These are phyloP conservation scores for Vicia villosa DNA, from an alignment of 306 rosid species.

Conservation along the genomic window DNA sequence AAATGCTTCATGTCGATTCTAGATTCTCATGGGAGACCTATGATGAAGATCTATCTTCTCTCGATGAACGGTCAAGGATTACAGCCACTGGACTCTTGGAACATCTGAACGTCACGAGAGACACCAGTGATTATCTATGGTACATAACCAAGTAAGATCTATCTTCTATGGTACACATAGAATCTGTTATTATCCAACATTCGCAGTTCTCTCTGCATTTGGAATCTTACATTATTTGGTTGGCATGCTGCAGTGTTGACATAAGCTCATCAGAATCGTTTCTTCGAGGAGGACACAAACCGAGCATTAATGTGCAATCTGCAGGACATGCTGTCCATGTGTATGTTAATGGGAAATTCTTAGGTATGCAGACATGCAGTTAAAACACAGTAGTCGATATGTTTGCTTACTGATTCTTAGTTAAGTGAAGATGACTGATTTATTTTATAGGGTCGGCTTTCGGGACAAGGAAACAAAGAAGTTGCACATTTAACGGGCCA, in stretches of 20 bases:
- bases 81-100: slow-evolving; percentile 74
- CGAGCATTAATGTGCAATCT: slow-evolving; percentile 72
- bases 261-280: slow-evolving; percentile 76
- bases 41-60: slow-evolving; percentile 78
- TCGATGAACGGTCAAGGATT: slow-evolving; percentile 58
- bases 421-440: slow-evolving; percentile 17
- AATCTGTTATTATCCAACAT: background rate
- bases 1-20: slow-evolving; percentile 60
- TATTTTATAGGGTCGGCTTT: slow-evolving; percentile 77
- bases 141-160: slow-evolving; percentile 77
- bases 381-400: slow-evolving; percentile 16
- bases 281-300: slow-evolving; percentile 67
- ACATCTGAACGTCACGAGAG: slow-evolving; percentile 86
- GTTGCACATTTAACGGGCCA: slow-evolving; percentile 69
- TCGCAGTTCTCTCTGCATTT: background rate
- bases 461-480: slow-evolving; percentile 73
- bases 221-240: slow-evolving; percentile 12
- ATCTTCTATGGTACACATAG: background rate
- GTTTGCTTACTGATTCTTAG: slow-evolving; percentile 11
- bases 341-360: slow-evolving; percentile 75
- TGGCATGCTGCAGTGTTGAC: slow-evolving; percentile 57
- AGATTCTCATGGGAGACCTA: slow-evolving; percentile 76
- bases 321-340: slow-evolving; percentile 94
- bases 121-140: slow-evolving; percentile 91
- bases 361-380: slow-evolving; percentile 54